A percentile compares a stretch with the other conserved stretches of the same genome.
These are phyloP conservation scores for Linanthus parryae DNA, from an alignment of 148 eudicot genomes.

Conservation along the genomic window DNA sequence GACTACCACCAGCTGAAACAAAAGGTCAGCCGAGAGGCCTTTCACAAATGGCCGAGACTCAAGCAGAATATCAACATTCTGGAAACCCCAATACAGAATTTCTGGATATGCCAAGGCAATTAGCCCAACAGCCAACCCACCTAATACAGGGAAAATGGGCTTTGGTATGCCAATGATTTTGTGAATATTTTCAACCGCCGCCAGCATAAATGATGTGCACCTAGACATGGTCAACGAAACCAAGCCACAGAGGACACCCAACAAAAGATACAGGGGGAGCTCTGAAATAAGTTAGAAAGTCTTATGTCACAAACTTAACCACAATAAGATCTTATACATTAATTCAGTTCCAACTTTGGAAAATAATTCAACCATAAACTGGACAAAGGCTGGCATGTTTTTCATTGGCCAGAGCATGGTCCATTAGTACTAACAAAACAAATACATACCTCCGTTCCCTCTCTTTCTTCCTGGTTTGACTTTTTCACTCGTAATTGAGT, in stretches of 20 bases:
- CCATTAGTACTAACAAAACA: too few species aligned
- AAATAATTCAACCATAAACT: too few species aligned
- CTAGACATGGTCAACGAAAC: constrained; percentile 65
- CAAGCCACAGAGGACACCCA: constrained; percentile 83
- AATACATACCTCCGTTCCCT: too few species aligned
- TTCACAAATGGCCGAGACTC: constrained; percentile 72
- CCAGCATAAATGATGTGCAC: constrained; percentile 67
- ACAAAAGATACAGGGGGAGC: constrained; percentile 87
- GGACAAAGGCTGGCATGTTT: too few species aligned
- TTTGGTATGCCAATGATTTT: constrained; percentile 42
- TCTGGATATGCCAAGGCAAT: constrained; percentile 89
- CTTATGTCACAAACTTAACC: constrained; percentile 13
- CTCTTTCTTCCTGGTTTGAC: too few species aligned
- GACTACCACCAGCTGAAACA: constrained; percentile 68
- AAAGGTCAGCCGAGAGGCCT: constrained; percentile 64
- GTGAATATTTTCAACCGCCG: constrained; percentile 36
- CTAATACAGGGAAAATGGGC: constrained; percentile 55
- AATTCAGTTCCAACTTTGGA: too few species aligned
- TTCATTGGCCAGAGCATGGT: too few species aligned
- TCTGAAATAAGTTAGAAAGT: constrained; percentile 45
- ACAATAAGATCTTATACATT: too few species aligned
- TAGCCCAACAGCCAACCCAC: constrained; percentile 72
- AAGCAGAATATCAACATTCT: constrained; percentile 80
- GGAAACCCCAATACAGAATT: constrained; percentile 95
- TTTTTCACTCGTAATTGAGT: too few species aligned